Evolutionary conservation across 2,329 filamentous ascomycete genomes (phyloP), one percentile per base, ranked within the genome.

Genomic region (Beauveria bassiana): DNA sequence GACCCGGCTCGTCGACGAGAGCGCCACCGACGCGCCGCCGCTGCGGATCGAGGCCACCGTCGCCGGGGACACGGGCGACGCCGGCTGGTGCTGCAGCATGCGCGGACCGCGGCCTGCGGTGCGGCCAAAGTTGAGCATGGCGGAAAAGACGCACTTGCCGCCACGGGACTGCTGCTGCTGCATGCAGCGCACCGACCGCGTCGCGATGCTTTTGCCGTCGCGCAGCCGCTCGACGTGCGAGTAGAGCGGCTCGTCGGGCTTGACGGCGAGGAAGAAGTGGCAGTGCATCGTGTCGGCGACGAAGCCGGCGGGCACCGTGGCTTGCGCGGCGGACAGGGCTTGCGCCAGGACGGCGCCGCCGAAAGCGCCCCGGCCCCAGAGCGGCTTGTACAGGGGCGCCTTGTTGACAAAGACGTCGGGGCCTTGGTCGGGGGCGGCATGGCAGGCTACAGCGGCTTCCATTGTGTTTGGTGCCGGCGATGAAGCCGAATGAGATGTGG

Each of bases 211-310:
- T 2, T 20, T 20, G 20, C 59, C 59, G 49, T 61, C 52, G 31
- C 59, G 59, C 10, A 61, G 20, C 8, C 59, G 50, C 59, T 61
- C 59, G 43, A 61, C 59, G 59, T 49, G 51, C 24, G 42, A 49
- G 34, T 40, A 50, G 4, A 61, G 43, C 22, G 59, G 59, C 51
- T 9, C 43, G 43, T 61, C 42, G 3, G 26, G n/a, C 34, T 31
- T 40, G 50, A 56, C 59, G 42, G 51, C 59, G 51, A 55, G 18
- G 59, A 61, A 55, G 51, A 61, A 61, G 59, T 61, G 59, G 52
- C 59, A 61, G 34, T 61, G 59, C 59, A 61, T 61, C 6, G 51
- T 61, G 51, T 61, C 59, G 18, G 45, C 59, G 43, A 61, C 28
- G 22, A 55, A 56, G 28, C 34, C 50, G 18, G 34, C 20, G 2